Percentiles rank a stretch among this genome's conserved stretches.
These are phyloP conservation scores for Cyanidium caldarium DNA, from an alignment of 23 red algal genomes.

Conservation along the genomic window DNA sequence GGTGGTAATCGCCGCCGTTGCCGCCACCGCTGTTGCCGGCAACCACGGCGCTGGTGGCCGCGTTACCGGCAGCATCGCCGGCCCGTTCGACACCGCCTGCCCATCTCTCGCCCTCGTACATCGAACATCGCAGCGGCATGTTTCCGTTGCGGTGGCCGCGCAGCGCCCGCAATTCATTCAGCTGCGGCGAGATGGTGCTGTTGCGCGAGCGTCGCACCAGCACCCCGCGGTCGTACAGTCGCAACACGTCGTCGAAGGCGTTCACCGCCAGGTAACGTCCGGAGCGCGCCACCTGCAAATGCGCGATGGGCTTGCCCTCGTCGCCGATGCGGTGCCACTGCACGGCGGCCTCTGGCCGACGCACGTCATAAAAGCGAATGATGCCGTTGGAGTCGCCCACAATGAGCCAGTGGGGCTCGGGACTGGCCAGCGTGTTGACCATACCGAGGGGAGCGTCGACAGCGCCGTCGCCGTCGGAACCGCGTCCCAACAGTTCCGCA, in stretches of 20 bases:
- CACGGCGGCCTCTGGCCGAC: slow-evolving; percentile 7
- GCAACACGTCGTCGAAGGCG: slow-evolving; percentile 47
- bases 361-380: slow-evolving; percentile 35
- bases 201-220: neutral
- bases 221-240: slow-evolving; percentile 43
- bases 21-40: too few species aligned
- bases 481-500: too few species aligned
- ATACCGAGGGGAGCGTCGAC: slow-evolving; percentile 6
- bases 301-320: slow-evolving; percentile 27
- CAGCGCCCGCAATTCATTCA: neutral
- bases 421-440: slow-evolving; percentile 31
- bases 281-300: slow-evolving; percentile 30
- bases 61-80: too few species aligned
- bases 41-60: too few species aligned
- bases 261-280: slow-evolving; percentile 63
- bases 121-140: neutral
- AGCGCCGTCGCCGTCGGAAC: neutral
- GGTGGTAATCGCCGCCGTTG: too few species aligned
- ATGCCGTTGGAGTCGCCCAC: slow-evolving; percentile 44
- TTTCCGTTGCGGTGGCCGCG: neutral
- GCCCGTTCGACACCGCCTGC: too few species aligned
- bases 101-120: neutral
- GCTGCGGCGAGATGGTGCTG: neutral
- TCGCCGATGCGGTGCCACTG: slow-evolving; percentile 17
- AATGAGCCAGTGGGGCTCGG: slow-evolving; percentile 15